Conservation (phyloP, 73 alveolate genomes). For the Symbiodinium natans region DNA sequence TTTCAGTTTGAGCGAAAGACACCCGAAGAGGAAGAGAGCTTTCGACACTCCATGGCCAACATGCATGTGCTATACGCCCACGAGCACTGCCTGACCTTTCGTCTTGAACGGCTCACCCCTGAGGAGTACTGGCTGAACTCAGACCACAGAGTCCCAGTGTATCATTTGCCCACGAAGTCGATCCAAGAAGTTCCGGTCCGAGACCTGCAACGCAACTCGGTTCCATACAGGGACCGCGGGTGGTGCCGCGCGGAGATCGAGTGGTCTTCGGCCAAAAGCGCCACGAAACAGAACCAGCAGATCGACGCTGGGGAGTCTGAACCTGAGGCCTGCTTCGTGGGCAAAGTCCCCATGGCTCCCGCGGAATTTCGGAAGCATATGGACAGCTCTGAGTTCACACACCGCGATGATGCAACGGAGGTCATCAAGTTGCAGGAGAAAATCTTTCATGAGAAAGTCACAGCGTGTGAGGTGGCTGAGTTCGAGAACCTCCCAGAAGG, state of each 20-base stretch:
- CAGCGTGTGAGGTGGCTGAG: background rate
- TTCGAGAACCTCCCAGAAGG: background rate
- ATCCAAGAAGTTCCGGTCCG: background rate
- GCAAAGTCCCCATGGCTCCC: slow-evolving; percentile 3
- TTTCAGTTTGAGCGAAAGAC: background rate
- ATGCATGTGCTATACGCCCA: slow-evolving; percentile 18
- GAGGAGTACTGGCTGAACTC: background rate
- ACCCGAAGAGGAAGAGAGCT: background rate
- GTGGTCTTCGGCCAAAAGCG: background rate
- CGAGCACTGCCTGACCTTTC: background rate
- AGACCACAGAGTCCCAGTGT: background rate
- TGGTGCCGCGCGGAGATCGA: background rate
- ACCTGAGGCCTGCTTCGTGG: background rate
- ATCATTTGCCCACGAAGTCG: background rate
- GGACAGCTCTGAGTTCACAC: background rate
- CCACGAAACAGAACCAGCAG: background rate
- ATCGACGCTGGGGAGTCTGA: background rate
- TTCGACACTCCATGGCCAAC: background rate
- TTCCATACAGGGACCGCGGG: background rate
- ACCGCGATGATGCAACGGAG: background rate
- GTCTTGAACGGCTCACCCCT: background rate
- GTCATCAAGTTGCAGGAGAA: background rate
- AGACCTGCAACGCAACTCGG: background rate
- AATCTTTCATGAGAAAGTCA: background rate
- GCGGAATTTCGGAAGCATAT: background rate